Evolutionary conservation across 176 grass and related monocot genomes (phyloP).

Genomic region (Aechmea fasciata): DNA sequence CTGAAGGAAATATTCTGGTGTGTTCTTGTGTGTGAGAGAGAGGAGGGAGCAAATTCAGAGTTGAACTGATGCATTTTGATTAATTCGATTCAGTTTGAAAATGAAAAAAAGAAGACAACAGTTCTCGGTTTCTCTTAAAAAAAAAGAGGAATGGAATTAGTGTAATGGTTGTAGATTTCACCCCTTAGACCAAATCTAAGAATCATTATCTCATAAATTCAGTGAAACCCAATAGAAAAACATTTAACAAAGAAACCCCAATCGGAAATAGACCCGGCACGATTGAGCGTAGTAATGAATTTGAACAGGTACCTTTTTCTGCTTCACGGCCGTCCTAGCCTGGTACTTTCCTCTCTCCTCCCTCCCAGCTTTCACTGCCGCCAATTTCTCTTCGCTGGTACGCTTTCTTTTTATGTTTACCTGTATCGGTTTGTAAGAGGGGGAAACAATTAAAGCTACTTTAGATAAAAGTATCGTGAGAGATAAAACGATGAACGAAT

Average conservation of each 20-base stretch:
- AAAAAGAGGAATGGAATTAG: background rate
- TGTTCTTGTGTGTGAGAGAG: background rate
- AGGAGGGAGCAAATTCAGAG: background rate
- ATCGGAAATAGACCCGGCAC: background rate
- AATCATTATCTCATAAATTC: no score
- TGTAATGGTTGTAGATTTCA: background rate
- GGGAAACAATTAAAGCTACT: background rate
- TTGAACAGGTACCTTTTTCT: slow-evolving; percentile 52
- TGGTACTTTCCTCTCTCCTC: slow-evolving; percentile 68
- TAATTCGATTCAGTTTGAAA: background rate
- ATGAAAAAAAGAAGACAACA: background rate
- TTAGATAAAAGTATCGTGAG: background rate
- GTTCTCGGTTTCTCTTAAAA: background rate
- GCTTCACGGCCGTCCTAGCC: slow-evolving; percentile 36
- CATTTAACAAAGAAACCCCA: background rate
- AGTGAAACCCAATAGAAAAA: background rate
- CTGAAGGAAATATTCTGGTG: background rate
- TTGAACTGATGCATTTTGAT: background rate
- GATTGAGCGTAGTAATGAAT: background rate
- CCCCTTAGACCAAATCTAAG: no score
- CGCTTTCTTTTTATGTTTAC: slow-evolving; percentile 52
- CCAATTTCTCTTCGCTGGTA: slow-evolving; percentile 60
- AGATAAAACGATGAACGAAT: no score
- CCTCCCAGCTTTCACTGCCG: slow-evolving; percentile 54
- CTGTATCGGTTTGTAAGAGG: slow-evolving; percentile 2